phyloP scores from a whole-genome alignment of 129 eudicot species.

The Ambrosia trifida region DNA sequence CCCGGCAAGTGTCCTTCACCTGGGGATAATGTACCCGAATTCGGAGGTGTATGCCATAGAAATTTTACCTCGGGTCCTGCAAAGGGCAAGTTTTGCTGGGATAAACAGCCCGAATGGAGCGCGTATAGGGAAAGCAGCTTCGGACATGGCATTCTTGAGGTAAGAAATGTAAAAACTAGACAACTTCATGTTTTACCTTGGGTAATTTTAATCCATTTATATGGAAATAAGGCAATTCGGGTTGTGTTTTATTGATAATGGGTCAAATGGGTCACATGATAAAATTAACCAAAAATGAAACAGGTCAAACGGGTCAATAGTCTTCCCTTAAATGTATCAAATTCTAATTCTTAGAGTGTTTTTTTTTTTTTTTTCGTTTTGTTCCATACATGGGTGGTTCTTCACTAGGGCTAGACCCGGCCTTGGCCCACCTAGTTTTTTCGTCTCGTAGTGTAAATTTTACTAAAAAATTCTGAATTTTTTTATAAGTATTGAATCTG shows the following conservation, averaged over 20 bases:
- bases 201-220: not conserved
- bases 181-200: not conserved
- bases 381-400: not conserved
- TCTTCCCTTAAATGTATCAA: not conserved
- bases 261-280: not conserved
- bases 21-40: constrained; percentile 74
- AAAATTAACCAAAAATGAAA: not conserved
- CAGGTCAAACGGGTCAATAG: not conserved
- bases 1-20: constrained; percentile 78
- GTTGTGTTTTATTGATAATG: not conserved
- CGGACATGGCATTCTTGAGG: constrained; percentile 95
- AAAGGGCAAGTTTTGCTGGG: constrained; percentile 88
- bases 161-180: constrained; percentile 10
- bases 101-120: constrained; percentile 89
- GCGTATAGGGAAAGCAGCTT: constrained; percentile 96
- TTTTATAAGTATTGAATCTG: too few species aligned
- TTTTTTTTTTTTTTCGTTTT: not conserved
- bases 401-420: too few species aligned
- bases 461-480: too few species aligned
- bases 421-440: too few species aligned
- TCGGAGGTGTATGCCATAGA: constrained; percentile 72
- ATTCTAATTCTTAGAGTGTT: too few species aligned
- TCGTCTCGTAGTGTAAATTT: too few species aligned
- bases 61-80: constrained; percentile 84
- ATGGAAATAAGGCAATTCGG: not conserved